Evolutionary conservation across 306 rosid genomes (phyloP).

Genomic region (Elaeagnus macrophylla): DNA sequence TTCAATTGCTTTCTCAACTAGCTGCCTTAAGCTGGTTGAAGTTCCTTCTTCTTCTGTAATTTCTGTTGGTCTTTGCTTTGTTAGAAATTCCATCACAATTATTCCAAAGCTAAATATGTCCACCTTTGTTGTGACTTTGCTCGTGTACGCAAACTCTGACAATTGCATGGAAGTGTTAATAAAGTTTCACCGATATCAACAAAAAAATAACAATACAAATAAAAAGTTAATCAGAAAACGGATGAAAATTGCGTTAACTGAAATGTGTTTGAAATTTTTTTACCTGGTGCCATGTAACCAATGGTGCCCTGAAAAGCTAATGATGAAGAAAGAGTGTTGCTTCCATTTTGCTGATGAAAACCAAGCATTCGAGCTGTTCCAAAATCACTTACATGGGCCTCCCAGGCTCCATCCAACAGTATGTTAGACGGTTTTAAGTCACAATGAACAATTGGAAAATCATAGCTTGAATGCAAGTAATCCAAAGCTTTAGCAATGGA

Average conservation of each 20-base stretch:
- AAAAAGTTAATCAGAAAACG: too few relatives aligned
- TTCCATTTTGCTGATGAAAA: slow-evolving; percentile 52
- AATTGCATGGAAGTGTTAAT: too few relatives aligned
- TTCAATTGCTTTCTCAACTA: slow-evolving; percentile 47
- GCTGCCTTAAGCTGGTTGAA: slow-evolving; percentile 45
- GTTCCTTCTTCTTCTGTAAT: slow-evolving; percentile 45
- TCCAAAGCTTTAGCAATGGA: slow-evolving; percentile 72
- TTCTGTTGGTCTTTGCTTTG: slow-evolving; percentile 65
- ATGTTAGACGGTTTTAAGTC: slow-evolving; percentile 86
- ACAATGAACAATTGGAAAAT: slow-evolving; percentile 69
- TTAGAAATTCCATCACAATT: slow-evolving; percentile 70
- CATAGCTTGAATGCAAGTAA: slow-evolving; percentile 71
- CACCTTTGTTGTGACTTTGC: slow-evolving; percentile 60
- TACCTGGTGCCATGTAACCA: slow-evolving; percentile 93
- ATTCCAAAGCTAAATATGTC: slow-evolving; percentile 81
- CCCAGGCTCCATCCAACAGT: slow-evolving; percentile 63
- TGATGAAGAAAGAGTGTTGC: slow-evolving; percentile 44
- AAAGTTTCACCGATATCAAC: too few relatives aligned
- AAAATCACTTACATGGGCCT: slow-evolving; percentile 85
- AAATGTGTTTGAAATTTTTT: neutral
- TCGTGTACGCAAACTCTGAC: slow-evolving; percentile 78
- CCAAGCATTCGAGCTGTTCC: slow-evolving; percentile 86
- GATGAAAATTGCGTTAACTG: too few relatives aligned
- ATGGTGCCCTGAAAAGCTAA: slow-evolving; percentile 64
- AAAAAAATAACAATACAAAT: too few relatives aligned